Percentiles rank a stretch among this genome's conserved stretches.
phyloP scores from a whole-genome alignment of 1,139 yeast species.

The Taphrina flavorubra region DNA sequence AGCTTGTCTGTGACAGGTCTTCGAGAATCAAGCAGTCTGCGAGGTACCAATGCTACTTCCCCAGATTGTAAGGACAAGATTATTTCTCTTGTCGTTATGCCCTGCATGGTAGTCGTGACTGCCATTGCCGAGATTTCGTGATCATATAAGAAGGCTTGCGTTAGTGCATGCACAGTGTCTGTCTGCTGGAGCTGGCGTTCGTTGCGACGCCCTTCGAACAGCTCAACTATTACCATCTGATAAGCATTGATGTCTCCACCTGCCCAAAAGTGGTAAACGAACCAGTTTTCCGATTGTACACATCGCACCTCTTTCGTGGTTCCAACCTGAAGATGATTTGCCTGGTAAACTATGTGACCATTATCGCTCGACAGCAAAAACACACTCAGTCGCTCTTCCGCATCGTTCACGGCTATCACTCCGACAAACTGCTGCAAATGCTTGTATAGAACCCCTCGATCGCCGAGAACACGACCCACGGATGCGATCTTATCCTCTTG shows the following conservation, averaged over 20 bases:
- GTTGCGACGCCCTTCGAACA: slow-evolving; percentile 68
- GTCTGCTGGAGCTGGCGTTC: slow-evolving; percentile 46
- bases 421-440: slow-evolving; percentile 74
- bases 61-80: slow-evolving; percentile 60
- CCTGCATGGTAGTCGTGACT: slow-evolving; percentile 69
- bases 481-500: slow-evolving; percentile 59
- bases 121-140: slow-evolving; percentile 60
- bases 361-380: slow-evolving; percentile 70
- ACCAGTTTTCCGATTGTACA: slow-evolving; percentile 82
- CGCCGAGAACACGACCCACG: slow-evolving; percentile 72
- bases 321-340: slow-evolving; percentile 45
- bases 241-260: slow-evolving; percentile 56
- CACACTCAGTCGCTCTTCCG: slow-evolving; percentile 50
- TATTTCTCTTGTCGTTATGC: slow-evolving; percentile 75
- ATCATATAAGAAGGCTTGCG: slow-evolving; percentile 68
- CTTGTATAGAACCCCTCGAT: slow-evolving; percentile 80
- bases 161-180: slow-evolving; percentile 56
- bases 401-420: slow-evolving; percentile 58
- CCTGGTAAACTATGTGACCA: slow-evolving; percentile 63
- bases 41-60: slow-evolving; percentile 75
- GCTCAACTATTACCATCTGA: slow-evolving; percentile 72
- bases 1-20: slow-evolving; percentile 60
- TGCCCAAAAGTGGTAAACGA: slow-evolving; percentile 67
- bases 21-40: slow-evolving; percentile 54
- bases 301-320: slow-evolving; percentile 59